A percentile compares a stretch with the other conserved stretches of the same genome.
These are phyloP conservation scores for Metarhizium brunneum DNA, from an alignment of 2,329 filamentous ascomycete genomes.

Conservation along the genomic window DNA sequence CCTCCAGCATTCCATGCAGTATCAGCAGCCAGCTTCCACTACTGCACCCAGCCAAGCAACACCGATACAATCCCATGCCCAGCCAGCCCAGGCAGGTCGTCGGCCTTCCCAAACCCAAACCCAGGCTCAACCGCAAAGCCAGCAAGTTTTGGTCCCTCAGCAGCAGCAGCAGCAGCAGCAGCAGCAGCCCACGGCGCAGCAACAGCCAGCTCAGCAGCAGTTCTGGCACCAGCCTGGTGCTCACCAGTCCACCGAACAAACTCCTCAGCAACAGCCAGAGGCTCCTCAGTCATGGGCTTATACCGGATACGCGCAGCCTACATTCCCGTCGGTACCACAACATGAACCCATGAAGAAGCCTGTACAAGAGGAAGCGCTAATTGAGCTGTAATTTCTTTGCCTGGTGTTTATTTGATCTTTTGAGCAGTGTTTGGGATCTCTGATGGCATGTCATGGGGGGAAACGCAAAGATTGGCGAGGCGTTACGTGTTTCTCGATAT, in stretches of 20 bases:
- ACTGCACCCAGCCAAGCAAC: conserved; percentile 24
- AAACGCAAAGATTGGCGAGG: not conserved
- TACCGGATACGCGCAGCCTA: conserved; percentile 44
- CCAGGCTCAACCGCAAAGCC: conserved; percentile 17
- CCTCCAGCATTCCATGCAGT: conserved; percentile 37
- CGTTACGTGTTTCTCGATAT: not conserved
- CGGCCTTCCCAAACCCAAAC: conserved; percentile 8
- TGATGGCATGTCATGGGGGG: not conserved
- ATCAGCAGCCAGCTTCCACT: conserved; percentile 33
- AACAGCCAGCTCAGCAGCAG: conserved; percentile 22
- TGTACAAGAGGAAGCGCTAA: conserved; percentile 65
- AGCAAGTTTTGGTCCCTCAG: conserved; percentile 5
- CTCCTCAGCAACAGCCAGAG: conserved; percentile 16
- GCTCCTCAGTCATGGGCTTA: conserved; percentile 37
- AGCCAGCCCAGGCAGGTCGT: conserved; percentile 12
- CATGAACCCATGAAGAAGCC: conserved; percentile 34
- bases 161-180: conserved; percentile 19
- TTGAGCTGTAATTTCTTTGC: conserved; percentile 51
- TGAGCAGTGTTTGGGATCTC: not conserved
- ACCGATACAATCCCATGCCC: conserved; percentile 18
- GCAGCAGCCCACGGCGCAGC: conserved; percentile 20
- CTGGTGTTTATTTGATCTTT: not conserved
- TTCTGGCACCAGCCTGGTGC: conserved; percentile 27
- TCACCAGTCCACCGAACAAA: conserved; percentile 18
- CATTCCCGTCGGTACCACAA: conserved; percentile 53